A percentile compares a stretch with the other conserved stretches of the same genome.
These are phyloP conservation scores for Dipteronia sinensis DNA, from an alignment of 345 rosid species.

Conservation along the genomic window DNA sequence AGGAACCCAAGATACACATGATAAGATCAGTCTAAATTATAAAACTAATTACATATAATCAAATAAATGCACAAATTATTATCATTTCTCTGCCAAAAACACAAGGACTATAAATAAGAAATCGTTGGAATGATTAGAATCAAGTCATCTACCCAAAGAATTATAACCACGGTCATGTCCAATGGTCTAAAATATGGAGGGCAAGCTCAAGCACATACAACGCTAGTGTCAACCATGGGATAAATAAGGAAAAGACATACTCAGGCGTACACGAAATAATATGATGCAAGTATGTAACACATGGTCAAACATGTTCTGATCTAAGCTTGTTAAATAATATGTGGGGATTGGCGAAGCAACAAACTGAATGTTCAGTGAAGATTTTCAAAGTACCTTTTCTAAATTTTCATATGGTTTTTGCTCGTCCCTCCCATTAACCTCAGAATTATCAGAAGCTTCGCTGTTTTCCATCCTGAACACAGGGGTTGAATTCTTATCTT, in stretches of 20 bases:
- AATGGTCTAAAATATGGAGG: no score
- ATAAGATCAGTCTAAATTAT: neutral
- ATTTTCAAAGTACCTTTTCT: constrained; percentile 24
- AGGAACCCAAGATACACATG: neutral
- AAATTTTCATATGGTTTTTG: constrained; percentile 29
- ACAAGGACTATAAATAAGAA: neutral
- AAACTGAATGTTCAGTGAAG: neutral
- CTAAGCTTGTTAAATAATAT: neutral
- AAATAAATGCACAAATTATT: neutral
- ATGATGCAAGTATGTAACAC: neutral
- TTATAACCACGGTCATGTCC: no score
- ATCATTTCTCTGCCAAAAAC: neutral
- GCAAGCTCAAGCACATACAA: neutral
- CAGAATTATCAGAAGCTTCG: constrained; percentile 29
- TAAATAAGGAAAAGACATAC: neutral
- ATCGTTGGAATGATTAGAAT: neutral
- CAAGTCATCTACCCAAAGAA: neutral
- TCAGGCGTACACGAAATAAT: neutral
- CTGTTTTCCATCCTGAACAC: constrained; percentile 21
- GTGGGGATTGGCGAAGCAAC: neutral
- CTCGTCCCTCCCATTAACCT: constrained; percentile 26
- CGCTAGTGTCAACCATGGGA: neutral
- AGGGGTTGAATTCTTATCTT: constrained; percentile 30
- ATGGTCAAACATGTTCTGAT: neutral
- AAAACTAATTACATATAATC: neutral